Evolutionary conservation across 2,329 filamentous ascomycete genomes (phyloP), one percentile per base, ranked within the genome.

Genomic region (Fusarium newnesense): DNA sequence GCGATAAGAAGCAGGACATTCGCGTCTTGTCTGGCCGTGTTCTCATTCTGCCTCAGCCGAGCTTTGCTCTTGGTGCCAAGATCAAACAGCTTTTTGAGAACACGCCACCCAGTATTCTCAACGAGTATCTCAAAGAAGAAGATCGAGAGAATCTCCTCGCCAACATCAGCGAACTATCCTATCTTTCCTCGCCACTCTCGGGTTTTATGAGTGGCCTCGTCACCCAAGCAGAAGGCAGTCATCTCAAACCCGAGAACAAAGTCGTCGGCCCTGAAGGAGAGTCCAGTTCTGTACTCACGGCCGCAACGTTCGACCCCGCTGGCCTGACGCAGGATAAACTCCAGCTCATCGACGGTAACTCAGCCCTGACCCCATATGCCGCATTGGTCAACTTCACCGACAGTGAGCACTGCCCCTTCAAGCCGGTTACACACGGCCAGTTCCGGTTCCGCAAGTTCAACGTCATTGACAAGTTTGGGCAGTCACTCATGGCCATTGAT

Each of bases 391-490:
- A 77, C 28, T 78, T 80, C 26, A 44, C 36, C 12, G 75, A 74
- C 19, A 54, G 47, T 7, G 60, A 70, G 4, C 75, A 61, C 63
- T 70, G 63, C 15, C 80, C 84, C 0, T 86, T 87, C 73, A 86
- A 86, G 69, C 82, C 82, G 0, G 84, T 81, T 2, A 85, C 82
- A 0, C 86, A 88, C 71, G 86, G 86, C 0, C 86, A 88, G 69
- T 78, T 87, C 28, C 68, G 68, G 15, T 84, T 87, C 67, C 80
- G 79, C 5, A 85, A 86, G 69, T 63, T 88, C 46, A 85, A 85
- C 70, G 80, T 87, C 44, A 77, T 87, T 37, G 85, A 87, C 76
- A 87, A 87, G 70, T 87, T 87, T 50, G 85, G 85, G 2, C 85
- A 87, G 53, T 76, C 77, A 15, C 58, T 85, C 30, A 49, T 71